A percentile compares a stretch with the other conserved stretches of the same genome.
Evolutionary conservation across 441 rosid genomes (phyloP).

Genomic region (Populus hybrid): DNA sequence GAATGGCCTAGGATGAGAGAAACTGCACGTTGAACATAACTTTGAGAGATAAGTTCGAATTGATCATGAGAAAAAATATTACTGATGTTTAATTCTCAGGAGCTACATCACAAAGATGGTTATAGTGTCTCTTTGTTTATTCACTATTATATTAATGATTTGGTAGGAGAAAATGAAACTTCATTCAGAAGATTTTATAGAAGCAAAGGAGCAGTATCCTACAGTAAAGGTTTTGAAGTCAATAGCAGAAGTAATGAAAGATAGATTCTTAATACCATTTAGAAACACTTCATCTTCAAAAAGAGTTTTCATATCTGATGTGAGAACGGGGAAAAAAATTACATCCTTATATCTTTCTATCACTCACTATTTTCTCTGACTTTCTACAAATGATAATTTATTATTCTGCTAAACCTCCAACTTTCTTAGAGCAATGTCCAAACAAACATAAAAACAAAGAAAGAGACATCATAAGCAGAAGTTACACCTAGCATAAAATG

Average conservation of each 20-base stretch:
- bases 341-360: neutral
- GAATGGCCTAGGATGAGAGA: neutral
- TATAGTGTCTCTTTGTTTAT: neutral
- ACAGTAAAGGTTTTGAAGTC: neutral
- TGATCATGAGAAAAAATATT: neutral
- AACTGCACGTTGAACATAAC: neutral
- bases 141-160: neutral
- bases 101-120: neutral
- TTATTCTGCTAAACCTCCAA: neutral
- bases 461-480: neutral
- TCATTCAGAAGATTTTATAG: neutral
- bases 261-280: neutral
- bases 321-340: too few relatives aligned
- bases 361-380: neutral
- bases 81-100: neutral
- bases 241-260: neutral
- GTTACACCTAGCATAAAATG: neutral
- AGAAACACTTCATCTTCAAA: neutral
- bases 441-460: neutral
- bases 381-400: neutral
- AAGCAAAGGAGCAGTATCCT: neutral
- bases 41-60: neutral
- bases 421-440: neutral
- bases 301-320: neutral
- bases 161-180: neutral